Evolutionary conservation across 257 asterid species (phyloP).

Genomic region (Primulina eburnea): DNA sequence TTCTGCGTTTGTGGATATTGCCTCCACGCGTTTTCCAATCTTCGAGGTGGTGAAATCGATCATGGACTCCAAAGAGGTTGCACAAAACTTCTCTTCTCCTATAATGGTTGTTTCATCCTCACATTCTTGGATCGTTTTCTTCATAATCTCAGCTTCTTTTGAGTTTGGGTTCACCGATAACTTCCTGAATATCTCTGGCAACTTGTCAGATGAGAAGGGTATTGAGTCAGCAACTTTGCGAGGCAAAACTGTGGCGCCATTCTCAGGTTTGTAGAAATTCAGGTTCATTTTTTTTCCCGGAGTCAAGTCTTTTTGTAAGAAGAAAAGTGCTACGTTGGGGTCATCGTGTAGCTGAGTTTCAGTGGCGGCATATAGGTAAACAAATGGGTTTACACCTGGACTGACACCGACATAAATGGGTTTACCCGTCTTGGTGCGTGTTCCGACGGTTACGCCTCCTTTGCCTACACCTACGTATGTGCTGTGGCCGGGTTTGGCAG

Average conservation of each 20-base stretch:
- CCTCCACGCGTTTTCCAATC: conserved; percentile 51
- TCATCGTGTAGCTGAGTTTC: conserved; percentile 60
- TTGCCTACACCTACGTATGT: conserved; percentile 47
- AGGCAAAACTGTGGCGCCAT: conserved; percentile 25
- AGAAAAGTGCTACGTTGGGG: conserved; percentile 69
- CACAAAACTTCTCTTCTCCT: conserved; percentile 71
- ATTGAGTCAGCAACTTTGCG: conserved; percentile 22
- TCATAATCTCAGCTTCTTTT: conserved; percentile 45
- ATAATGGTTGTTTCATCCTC: conserved; percentile 38
- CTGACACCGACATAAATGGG: conserved; percentile 49
- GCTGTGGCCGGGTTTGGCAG: conserved; percentile 35
- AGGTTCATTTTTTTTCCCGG: conserved; percentile 15
- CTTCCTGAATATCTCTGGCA: conserved; percentile 18
- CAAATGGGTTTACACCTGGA: conserved; percentile 35
- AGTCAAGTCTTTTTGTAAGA: conserved; percentile 55
- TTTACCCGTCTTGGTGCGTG: conserved; percentile 36
- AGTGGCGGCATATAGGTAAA: conserved; percentile 50
- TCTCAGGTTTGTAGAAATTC: background rate
- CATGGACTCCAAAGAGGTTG: conserved; percentile 87
- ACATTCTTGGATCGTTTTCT: conserved; percentile 59
- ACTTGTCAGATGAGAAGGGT: conserved; percentile 23
- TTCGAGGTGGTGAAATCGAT: conserved; percentile 62
- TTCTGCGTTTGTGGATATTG: conserved; percentile 52
- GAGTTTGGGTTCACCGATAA: conserved; percentile 29
- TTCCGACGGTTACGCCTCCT: conserved; percentile 47